These are phyloP conservation scores for Ophiostoma australiae DNA, from an alignment of 2,329 filamentous ascomycete species.

Conservation along the genomic window DNA sequence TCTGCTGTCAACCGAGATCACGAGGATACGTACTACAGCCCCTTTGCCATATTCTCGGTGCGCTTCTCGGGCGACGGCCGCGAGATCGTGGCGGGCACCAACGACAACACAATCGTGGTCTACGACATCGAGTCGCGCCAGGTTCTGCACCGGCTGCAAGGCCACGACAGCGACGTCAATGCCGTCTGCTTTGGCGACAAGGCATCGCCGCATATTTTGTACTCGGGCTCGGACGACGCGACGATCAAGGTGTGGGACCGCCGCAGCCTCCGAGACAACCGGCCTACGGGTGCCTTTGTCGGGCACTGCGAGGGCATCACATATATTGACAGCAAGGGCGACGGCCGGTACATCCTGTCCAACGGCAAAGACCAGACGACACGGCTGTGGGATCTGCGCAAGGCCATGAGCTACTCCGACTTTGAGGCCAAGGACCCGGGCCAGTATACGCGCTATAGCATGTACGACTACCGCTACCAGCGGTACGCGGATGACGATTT, in stretches of 20 bases:
- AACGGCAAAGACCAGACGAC: constrained; percentile 96
- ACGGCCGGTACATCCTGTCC: constrained; percentile 76
- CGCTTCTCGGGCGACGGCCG: constrained; percentile 88
- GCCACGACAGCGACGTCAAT: constrained; percentile 86
- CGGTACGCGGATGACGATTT: constrained; percentile 61
- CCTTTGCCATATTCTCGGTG: constrained; percentile 76
- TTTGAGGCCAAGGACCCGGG: constrained; percentile 54
- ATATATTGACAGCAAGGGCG: constrained; percentile 65
- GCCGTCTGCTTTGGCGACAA: constrained; percentile 93
- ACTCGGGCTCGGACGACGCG: constrained; percentile 91
- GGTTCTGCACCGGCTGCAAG: constrained; percentile 67
- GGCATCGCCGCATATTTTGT: constrained; percentile 84
- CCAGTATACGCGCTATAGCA: constrained; percentile 57
- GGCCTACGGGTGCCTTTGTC: constrained; percentile 62
- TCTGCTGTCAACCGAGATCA: constrained; percentile 35
- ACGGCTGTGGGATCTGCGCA: constrained; percentile 93
- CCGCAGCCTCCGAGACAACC: constrained; percentile 79
- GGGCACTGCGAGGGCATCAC: constrained; percentile 63
- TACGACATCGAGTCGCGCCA: constrained; percentile 83
- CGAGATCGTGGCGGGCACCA: constrained; percentile 86
- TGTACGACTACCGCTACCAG: constrained; percentile 73
- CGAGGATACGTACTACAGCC: constrained; percentile 30
- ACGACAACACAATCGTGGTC: constrained; percentile 71
- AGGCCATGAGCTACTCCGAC: constrained; percentile 70
- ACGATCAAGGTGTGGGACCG: constrained; percentile 96